Base-by-base conservation (phyloP, 148 eudicot species). In the Simmondsia chinensis region DNA sequence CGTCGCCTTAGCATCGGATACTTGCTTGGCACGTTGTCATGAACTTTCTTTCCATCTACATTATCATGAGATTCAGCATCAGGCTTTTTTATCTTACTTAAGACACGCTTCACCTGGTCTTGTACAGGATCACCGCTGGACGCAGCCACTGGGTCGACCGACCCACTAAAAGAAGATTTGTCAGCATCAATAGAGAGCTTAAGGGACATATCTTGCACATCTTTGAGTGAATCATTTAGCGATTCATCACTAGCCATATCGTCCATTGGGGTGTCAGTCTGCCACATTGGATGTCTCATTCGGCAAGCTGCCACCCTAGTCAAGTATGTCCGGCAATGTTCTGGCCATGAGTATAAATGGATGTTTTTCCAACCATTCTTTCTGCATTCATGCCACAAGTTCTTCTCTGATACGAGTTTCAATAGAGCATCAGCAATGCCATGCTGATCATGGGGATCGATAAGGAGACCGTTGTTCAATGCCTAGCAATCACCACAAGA, bases 331-430 rank as follows among this genome's bases (percentile, higher is more conserved):
- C 81, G 75, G 48, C 91, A 82, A 25, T 82, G 91, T 57, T 82
- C 91, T 0, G 91, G 91, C 91, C 91, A 82, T 28, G 89, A 81
- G 58, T 68, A 81, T 1, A 77, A 67, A 56, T 81, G 84, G 33
- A 82, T 82, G 46, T 82, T 82, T 60, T 72, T 77, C 80, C 77
- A 69, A 2, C 91, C 91, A 24, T 74, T 82, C 38, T 41, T 65
- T 42, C 69, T 57, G 60, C 91, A 82, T 7, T 82, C 91, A 1
- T 50, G 49, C 91, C 91, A 82, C 43, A 77, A 50, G 46, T 59
- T 74, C 69, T 82, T 82, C 31, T 82, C 84, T 2, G 91, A 74
- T 6, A 74, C 84, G 19, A 82, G 68, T 43, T 77, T 82, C 7
- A 82, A 76, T n/a, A 82, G 59, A 5, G 91, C 91, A 43, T 65